phyloP scores from a whole-genome alignment of 2,329 filamentous ascomycete genomes.

The Scedosporium aurantiacum region DNA sequence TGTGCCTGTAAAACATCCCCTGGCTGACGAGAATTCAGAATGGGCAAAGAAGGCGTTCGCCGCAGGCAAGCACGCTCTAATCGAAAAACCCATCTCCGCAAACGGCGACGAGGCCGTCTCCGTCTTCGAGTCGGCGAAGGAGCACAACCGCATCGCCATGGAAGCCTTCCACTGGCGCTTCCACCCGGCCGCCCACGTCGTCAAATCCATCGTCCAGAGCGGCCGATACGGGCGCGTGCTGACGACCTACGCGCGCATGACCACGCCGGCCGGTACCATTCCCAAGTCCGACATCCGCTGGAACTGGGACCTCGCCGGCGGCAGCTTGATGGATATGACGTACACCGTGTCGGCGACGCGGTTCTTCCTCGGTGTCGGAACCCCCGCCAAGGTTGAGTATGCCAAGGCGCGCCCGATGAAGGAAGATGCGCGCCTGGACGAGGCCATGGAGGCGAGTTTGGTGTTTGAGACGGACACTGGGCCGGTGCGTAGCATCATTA shows the following conservation, averaged over 20 bases:
- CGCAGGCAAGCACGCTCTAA: constrained; percentile 42
- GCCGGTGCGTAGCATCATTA: background rate
- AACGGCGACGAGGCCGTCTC: constrained; percentile 34
- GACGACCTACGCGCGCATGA: constrained; percentile 1
- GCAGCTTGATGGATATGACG: constrained; percentile 7
- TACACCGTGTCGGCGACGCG: constrained; percentile 4
- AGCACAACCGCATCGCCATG: constrained; percentile 9
- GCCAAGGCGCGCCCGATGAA: background rate
- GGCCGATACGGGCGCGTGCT: constrained; percentile 6
- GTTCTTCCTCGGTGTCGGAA: background rate
- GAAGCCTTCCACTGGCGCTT: constrained; percentile 11
- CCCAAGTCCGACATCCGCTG: background rate
- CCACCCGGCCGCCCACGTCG: constrained; percentile 7
- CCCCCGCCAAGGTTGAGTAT: background rate
- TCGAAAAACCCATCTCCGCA: constrained; percentile 42
- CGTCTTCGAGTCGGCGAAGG: constrained; percentile 29
- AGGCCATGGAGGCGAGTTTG: constrained; percentile 2
- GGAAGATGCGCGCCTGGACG: constrained; percentile 2
- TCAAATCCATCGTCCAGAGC: background rate
- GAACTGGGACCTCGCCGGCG: constrained; percentile 6
- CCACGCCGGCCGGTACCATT: background rate
- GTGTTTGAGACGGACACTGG: background rate
- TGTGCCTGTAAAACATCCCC: no score
- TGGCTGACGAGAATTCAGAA: constrained; percentile 13
- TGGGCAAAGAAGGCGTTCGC: constrained; percentile 33